These are phyloP conservation scores for Suhomyces bribrorum DNA, from an alignment of 1,139 yeast genomes.

Conservation along the genomic window DNA sequence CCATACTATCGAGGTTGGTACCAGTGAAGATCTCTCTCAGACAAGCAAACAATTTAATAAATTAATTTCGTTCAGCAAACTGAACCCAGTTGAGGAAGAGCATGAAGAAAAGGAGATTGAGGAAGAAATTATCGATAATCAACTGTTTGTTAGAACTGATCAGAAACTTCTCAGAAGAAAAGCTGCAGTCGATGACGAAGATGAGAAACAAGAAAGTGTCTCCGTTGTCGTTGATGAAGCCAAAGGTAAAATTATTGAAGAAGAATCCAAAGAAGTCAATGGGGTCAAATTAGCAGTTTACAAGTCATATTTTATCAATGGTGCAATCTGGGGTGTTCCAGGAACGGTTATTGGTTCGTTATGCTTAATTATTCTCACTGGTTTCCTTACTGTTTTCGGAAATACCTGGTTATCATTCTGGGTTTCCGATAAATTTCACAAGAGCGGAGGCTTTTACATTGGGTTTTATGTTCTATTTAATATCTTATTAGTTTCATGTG, in stretches of 20 bases:
- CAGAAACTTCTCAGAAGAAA: conserved; percentile 17
- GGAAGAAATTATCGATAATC: conserved; percentile 4
- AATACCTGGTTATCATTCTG: conserved; percentile 88
- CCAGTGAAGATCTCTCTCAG: conserved; percentile 48
- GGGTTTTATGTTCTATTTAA: conserved; percentile 68
- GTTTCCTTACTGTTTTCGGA: conserved; percentile 64
- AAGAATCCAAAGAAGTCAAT: conserved; percentile 22
- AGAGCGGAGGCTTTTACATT: conserved; percentile 60
- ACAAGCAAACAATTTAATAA: conserved; percentile 50
- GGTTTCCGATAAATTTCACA: conserved; percentile 58
- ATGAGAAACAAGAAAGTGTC: conserved; percentile 18
- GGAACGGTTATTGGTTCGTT: conserved; percentile 22
- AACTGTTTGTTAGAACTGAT: background rate
- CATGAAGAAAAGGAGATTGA: conserved; percentile 19
- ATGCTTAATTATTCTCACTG: conserved; percentile 34
- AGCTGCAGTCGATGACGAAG: conserved; percentile 25
- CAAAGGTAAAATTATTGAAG: conserved; percentile 34
- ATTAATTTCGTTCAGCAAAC: conserved; percentile 50
- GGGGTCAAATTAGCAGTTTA: conserved; percentile 17
- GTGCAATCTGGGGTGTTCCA: conserved; percentile 1
- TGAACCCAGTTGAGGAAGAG: conserved; percentile 13
- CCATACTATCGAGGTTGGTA: conserved; percentile 62
- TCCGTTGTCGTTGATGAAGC: conserved; percentile 16
- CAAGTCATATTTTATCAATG: conserved; percentile 12
- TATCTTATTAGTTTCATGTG: conserved; percentile 34